phyloP scores from a whole-genome alignment of 805 yeast genomes.

The Jamesozyma piceae region DNA sequence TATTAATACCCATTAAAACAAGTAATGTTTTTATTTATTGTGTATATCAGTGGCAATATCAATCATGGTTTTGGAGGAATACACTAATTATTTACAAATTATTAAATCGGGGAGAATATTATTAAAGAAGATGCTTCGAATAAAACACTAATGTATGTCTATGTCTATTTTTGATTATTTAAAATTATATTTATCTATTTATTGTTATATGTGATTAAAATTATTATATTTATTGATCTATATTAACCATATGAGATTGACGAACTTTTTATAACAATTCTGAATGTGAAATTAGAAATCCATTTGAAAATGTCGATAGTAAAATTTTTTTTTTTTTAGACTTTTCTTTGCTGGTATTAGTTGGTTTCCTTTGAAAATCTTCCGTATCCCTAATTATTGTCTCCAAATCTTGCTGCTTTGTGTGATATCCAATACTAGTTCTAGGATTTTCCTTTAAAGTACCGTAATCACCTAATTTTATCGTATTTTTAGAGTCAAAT shows the following conservation, averaged over 20 bases:
- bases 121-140: too few relatives aligned
- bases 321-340: slow-evolving; percentile 1
- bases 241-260: background rate
- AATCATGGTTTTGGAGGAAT: too few relatives aligned
- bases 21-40: too few relatives aligned
- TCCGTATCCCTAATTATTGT: background rate
- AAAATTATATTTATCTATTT: background rate
- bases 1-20: slow-evolving; percentile 12
- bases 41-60: too few relatives aligned
- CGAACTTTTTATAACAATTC: background rate
- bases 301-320: background rate
- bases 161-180: too few relatives aligned
- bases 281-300: background rate
- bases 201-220: background rate
- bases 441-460: background rate
- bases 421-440: background rate
- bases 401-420: background rate
- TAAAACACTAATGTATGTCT: too few relatives aligned
- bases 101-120: too few relatives aligned
- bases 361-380: background rate
- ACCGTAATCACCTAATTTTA: slow-evolving; percentile 14
- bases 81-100: too few relatives aligned
- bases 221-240: background rate
- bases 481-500: slow-evolving; percentile 14
- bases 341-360: slow-evolving; percentile 1